Base-by-base conservation (phyloP, 2,329 filamentous ascomycete species). In the Venturia carpophila region DNA sequence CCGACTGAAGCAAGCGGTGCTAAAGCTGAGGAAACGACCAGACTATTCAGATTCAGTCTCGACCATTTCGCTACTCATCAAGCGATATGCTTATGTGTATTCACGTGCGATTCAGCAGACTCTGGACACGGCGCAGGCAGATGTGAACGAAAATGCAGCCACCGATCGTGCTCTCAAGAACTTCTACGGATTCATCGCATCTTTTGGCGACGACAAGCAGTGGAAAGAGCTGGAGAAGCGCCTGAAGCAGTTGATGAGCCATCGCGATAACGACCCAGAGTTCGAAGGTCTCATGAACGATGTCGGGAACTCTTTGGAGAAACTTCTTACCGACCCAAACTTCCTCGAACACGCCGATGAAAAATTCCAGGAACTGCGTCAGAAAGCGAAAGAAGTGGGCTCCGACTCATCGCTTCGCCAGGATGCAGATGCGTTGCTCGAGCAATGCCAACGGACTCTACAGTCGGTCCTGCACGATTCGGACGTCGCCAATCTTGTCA, bases 31-130 rank as follows among this genome's bases (percentile, higher is more conserved):
- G 9, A 83, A 90, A 71, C 86, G 89, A 63, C 84, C 83, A 9
- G 91, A 96, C 73, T 97, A 97, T 73, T 86, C 88, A 0, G 87
- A 92, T 60, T 96, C 92, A 0, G 91, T 96, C 0, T 91, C 90
- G 0, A 91, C 87, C 0, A 75, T 97, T 41, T 85, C 89, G 0
- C 76, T 87, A 9, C 80, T 97, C 6, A 81, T 97, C 65, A 85
- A 91, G 71, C 85, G 88, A 52, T 96, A 96, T 74, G 87, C 90
- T 11, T 79, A 85, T 67, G 80, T 87, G 11, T 97, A 97, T 73
- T 90, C 91, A 0, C 85, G 86, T 43, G 88, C 87, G 0, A 83
- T 87, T 0, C 83, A 88, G 64, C 84, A 91, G 60, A 83, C 90
- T 0, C 79, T 87, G 2, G 80, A 85, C 30, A 83, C 84, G 1